These are phyloP conservation scores for Leishmania turanica DNA, from an alignment of 208 protist species.

Conservation along the genomic window DNA sequence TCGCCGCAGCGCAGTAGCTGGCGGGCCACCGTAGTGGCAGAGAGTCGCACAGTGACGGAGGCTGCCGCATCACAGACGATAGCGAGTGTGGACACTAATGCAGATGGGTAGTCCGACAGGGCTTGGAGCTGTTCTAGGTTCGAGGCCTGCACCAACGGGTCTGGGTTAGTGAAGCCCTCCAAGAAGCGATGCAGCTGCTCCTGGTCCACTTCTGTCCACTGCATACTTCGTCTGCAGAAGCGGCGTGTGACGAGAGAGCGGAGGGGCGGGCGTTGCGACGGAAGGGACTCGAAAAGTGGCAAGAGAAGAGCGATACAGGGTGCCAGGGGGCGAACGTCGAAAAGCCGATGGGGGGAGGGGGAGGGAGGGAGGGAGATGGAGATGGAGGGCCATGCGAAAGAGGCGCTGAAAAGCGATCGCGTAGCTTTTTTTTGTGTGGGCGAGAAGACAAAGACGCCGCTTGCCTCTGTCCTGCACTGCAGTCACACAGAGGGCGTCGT, in stretches of 20 bases:
- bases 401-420: background rate
- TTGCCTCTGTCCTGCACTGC: background rate
- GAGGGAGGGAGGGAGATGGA: background rate
- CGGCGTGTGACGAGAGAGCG: background rate
- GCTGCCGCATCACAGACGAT: conserved; percentile 19
- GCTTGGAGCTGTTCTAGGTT: conserved; percentile 36
- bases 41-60: conserved; percentile 18
- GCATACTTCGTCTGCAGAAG: conserved; percentile 14
- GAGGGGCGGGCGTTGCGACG: background rate
- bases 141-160: conserved; percentile 31
- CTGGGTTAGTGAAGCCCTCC: conserved; percentile 33
- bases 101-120: conserved; percentile 27
- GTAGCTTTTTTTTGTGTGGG: background rate
- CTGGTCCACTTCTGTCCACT: conserved; percentile 38
- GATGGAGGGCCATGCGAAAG: background rate
- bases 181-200: conserved; percentile 37
- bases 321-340: background rate
- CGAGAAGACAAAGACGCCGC: background rate
- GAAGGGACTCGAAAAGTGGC: background rate
- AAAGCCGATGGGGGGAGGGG: background rate
- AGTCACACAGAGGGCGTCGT: background rate
- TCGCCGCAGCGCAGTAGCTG: conserved; percentile 15
- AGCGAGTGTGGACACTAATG: conserved; percentile 26
- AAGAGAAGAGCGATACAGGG: conserved; percentile 14
- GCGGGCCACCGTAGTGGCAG: conserved; percentile 22